These are phyloP conservation scores for Penicillium nucicola DNA, from an alignment of 495 filamentous ascomycete genomes.

Conservation along the genomic window DNA sequence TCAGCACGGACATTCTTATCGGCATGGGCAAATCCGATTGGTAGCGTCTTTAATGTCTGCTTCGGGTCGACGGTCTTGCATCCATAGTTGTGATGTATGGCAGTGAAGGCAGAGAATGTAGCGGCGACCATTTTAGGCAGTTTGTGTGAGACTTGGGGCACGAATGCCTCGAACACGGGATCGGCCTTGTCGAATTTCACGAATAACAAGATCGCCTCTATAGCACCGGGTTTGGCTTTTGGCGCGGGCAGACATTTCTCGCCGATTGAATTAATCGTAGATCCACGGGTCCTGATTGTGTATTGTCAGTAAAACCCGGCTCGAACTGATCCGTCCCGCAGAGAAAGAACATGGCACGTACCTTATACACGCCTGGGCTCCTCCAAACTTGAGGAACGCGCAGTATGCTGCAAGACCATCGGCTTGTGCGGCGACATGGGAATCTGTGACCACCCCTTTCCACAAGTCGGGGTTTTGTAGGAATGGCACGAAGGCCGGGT, in stretches of 20 bases:
- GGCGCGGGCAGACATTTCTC: constrained; percentile 92
- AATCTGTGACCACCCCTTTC: constrained; percentile 92
- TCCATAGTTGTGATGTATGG: constrained; percentile 88
- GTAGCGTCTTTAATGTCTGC: constrained; percentile 83
- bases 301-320: constrained; percentile 9
- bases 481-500: constrained; percentile 82
- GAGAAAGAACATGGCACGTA: constrained; percentile 25
- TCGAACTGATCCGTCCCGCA: neutral
- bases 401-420: constrained; percentile 86
- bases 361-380: constrained; percentile 72
- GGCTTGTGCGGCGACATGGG: constrained; percentile 95
- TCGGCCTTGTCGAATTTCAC: constrained; percentile 85
- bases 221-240: constrained; percentile 78
- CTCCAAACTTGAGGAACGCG: constrained; percentile 85
- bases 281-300: constrained; percentile 61
- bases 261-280: constrained; percentile 71
- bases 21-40: constrained; percentile 90
- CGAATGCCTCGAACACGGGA: constrained; percentile 84
- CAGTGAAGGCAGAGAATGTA: constrained; percentile 71
- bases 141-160: constrained; percentile 85
- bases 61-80: constrained; percentile 97
- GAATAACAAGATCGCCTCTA: constrained; percentile 85
- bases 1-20: constrained; percentile 99
- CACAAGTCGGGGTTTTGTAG: constrained; percentile 79
- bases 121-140: constrained; percentile 92